Evolutionary conservation across 2,329 filamentous ascomycete genomes (phyloP).

Genomic region (Fusarium sororula): DNA sequence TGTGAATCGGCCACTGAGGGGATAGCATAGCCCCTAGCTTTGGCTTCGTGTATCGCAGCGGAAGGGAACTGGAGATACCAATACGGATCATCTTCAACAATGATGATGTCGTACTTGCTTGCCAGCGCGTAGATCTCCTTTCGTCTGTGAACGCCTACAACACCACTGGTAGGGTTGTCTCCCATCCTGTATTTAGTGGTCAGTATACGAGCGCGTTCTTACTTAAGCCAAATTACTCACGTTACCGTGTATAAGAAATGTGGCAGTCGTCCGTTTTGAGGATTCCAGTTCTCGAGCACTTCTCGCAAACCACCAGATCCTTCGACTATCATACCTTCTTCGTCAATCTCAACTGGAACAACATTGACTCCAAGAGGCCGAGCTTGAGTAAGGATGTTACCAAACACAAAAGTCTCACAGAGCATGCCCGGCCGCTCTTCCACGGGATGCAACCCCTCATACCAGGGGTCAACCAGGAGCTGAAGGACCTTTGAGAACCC

Average conservation of each 20-base stretch:
- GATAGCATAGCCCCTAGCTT: conserved; percentile 53
- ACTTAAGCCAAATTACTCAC: conserved; percentile 58
- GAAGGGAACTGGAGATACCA: conserved; percentile 93
- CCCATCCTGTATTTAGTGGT: conserved; percentile 55
- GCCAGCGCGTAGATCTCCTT: conserved; percentile 83
- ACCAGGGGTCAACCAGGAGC: conserved; percentile 80
- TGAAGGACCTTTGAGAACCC: conserved; percentile 83
- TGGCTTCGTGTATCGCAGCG: conserved; percentile 62
- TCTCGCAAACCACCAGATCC: conserved; percentile 80
- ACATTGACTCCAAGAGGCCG: conserved; percentile 76
- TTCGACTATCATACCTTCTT: conserved; percentile 78
- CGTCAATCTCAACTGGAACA: conserved; percentile 78
- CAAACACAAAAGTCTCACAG: conserved; percentile 83
- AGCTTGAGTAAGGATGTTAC: conserved; percentile 75
- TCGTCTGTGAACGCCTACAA: conserved; percentile 76
- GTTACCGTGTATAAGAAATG: conserved; percentile 91
- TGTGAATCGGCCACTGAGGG: conserved; percentile 44
- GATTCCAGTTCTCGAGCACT: conserved; percentile 85
- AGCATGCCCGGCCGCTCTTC: conserved; percentile 79
- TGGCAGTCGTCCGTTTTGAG: conserved; percentile 75
- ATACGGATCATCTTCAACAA: conserved; percentile 94
- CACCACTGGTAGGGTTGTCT: conserved; percentile 86
- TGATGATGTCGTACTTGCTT: conserved; percentile 86
- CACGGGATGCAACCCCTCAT: conserved; percentile 71
- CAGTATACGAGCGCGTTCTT: not conserved